Evolutionary conservation across 164 flowering plant genomes (phyloP), one percentile per base, ranked within the genome.

Genomic region (Akebia trifoliata): DNA sequence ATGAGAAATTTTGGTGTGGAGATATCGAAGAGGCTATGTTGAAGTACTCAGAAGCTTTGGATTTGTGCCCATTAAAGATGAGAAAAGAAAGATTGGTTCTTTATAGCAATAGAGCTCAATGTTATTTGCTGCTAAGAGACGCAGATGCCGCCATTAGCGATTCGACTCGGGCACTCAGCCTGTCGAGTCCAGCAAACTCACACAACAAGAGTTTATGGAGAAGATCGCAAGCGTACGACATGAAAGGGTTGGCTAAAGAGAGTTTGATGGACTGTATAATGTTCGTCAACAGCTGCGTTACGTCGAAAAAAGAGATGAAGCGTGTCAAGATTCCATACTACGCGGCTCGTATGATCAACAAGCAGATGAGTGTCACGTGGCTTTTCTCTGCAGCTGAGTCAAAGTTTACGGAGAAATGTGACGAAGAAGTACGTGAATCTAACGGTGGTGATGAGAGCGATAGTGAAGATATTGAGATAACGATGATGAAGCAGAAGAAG

Each of bases 211-310:
- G 95, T 56, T 67, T 87, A 7, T 90, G 97, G 97, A 85, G 87
- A 54, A 75, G 97, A 54, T 74, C 97, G 21, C 93, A 87, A 49
- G 97, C 93, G 35, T 90, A 90, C 58, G 89, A 90, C 56, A 81
- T 85, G 87, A 73, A 71, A 58, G 90, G 90, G 15, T 49, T 87
- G 70, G 75, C 83, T 4, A 83, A 66, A 61, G 97, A 87, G 68
- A 87, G 97, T 71, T 73, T 87, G 63, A 74, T 87, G 86, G 97
- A 90, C 62, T 76, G 80, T 37, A 55, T 90, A 0, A 62, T 78
- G 82, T 84, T 81, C 60, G 61, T 89, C 12, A 77, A 83, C 64
- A 70, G 81, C 34, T 68, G 75, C 50, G 31, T 67, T 6, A 50
- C 46, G 46, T 51, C 64, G 8, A 18, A 22, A 37, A 20, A 59